These are phyloP conservation scores for Pseudogymnoascus pannorum DNA, from an alignment of 2,329 filamentous ascomycete genomes.

Conservation along the genomic window DNA sequence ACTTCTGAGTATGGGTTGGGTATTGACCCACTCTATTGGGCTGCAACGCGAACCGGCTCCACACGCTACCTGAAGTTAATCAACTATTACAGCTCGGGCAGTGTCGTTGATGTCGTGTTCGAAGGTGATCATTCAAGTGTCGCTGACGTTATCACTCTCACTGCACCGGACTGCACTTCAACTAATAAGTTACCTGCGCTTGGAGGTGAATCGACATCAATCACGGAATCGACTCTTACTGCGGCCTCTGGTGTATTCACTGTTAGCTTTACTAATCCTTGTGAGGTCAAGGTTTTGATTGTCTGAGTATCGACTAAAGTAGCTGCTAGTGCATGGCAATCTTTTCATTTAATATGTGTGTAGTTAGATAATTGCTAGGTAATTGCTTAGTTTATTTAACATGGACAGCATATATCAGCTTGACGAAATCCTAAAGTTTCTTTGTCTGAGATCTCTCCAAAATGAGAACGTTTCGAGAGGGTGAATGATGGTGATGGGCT, in stretches of 20 bases:
- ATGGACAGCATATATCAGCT: neutral
- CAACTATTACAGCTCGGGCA: neutral
- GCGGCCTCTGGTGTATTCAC: neutral
- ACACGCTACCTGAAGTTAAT: neutral
- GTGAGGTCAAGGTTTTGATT: neutral
- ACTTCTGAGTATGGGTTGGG: conserved; percentile 16
- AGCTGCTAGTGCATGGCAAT: neutral
- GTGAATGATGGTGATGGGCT: neutral
- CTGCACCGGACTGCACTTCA: neutral
- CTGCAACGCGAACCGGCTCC: conserved; percentile 18
- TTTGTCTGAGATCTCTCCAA: neutral
- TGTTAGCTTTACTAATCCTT: neutral
- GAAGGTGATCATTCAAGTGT: neutral
- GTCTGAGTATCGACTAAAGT: neutral
- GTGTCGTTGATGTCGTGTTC: neutral
- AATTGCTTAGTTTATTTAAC: neutral
- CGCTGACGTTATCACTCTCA: neutral
- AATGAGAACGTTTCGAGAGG: neutral
- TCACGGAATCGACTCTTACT: neutral
- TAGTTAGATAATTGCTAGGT: neutral
- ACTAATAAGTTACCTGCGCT: neutral
- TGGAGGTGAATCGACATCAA: neutral
- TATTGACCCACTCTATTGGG: conserved; percentile 28
- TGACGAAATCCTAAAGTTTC: neutral
- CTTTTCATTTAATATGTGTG: neutral